Evolutionary conservation across 306 rosid genomes (phyloP).

Genomic region (Ziziphus jujuba): DNA sequence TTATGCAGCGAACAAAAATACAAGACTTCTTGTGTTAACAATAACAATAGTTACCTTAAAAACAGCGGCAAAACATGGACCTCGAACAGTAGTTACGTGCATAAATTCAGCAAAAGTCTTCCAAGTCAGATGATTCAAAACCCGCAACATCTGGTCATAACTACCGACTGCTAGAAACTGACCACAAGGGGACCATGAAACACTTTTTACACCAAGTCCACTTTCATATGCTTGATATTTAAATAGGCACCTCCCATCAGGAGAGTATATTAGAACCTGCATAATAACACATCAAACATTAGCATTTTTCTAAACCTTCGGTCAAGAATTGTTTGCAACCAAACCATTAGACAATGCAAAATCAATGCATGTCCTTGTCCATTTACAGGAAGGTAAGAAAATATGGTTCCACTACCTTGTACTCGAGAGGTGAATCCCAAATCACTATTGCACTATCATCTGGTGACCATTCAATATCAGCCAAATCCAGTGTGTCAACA

Average conservation of each 20-base stretch:
- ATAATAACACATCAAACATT: slow-evolving; percentile 32
- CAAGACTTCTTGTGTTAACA: slow-evolving; percentile 1
- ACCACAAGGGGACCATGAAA: slow-evolving; percentile 98
- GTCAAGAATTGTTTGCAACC: slow-evolving; percentile 17
- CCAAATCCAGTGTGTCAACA: slow-evolving; percentile 88
- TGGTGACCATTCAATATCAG: slow-evolving; percentile 96
- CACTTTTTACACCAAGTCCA: slow-evolving; percentile 92
- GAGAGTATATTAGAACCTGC: slow-evolving; percentile 93
- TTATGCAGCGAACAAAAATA: slow-evolving; percentile 17
- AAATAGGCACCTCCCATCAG: slow-evolving; percentile 92
- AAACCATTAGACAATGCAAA: slow-evolving; percentile 11
- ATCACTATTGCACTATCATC: slow-evolving; percentile 95
- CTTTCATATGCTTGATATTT: slow-evolving; percentile 97
- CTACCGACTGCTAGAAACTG: slow-evolving; percentile 96
- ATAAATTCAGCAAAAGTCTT: slow-evolving; percentile 96
- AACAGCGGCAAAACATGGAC: slow-evolving; percentile 80
- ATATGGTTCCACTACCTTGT: slow-evolving; percentile 56
- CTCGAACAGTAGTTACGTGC: slow-evolving; percentile 77
- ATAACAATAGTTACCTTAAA: slow-evolving; percentile 61
- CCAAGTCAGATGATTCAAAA: slow-evolving; percentile 92
- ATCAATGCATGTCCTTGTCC: neutral
- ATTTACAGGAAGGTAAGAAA: slow-evolving; percentile 2
- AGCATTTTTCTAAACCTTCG: slow-evolving; percentile 9
- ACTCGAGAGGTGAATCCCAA: slow-evolving; percentile 97
- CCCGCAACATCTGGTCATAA: slow-evolving; percentile 96